These are phyloP conservation scores for Antarctomyces pellizariae DNA, from an alignment of 495 filamentous ascomycete genomes.

Conservation along the genomic window DNA sequence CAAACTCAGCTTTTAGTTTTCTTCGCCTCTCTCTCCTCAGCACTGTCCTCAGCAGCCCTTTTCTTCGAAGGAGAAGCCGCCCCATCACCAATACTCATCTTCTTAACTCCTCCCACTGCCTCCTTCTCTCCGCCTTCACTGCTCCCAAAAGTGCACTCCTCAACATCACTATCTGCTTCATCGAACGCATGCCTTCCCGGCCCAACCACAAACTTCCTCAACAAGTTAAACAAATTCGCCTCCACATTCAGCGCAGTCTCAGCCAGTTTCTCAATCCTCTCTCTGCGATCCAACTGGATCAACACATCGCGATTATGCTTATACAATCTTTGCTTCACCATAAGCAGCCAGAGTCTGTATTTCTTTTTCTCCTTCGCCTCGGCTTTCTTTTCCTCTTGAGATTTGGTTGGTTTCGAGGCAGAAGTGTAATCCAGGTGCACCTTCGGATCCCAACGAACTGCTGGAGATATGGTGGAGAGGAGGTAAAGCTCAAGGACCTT, in stretches of 20 bases:
- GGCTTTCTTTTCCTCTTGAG: constrained; percentile 14
- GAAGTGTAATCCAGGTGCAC: constrained; percentile 8
- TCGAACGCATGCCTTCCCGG: no score
- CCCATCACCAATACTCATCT: no score
- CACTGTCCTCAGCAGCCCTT: no score
- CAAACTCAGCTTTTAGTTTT: no score
- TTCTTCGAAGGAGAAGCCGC: no score
- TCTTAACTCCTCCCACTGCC: no score
- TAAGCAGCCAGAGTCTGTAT: constrained; percentile 64
- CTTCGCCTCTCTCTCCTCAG: no score
- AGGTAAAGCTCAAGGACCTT: constrained; percentile 78
- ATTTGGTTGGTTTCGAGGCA: constrained; percentile 7
- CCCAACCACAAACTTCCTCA: constrained; percentile 19
- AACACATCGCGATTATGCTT: constrained; percentile 55
- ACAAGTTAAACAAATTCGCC: constrained; percentile 52
- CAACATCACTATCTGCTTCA: no score
- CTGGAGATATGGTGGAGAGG: constrained; percentile 49
- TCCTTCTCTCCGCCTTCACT: no score
- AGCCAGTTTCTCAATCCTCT: constrained; percentile 62
- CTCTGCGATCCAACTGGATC: constrained; percentile 48
- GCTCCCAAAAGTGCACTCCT: no score
- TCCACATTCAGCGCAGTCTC: constrained; percentile 54
- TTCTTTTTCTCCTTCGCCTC: constrained; percentile 26
- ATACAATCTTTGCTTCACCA: constrained; percentile 62
- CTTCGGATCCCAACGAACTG: constrained; percentile 33